These are phyloP conservation scores for Graphiopsis chlorocephala DNA, from an alignment of 2,329 filamentous ascomycete genomes.

Conservation along the genomic window DNA sequence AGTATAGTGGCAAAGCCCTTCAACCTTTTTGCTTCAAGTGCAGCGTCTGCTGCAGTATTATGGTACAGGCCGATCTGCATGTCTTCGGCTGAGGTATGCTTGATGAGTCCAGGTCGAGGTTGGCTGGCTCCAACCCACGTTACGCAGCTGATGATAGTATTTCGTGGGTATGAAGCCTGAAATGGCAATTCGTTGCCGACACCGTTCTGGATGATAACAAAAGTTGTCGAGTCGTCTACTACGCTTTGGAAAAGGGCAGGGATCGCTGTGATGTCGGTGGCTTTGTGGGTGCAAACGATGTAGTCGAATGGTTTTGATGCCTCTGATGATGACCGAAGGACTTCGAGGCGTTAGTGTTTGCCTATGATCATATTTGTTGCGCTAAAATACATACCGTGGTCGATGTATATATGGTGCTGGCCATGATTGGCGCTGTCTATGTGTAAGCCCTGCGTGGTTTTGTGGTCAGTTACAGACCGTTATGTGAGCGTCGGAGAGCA, in stretches of 20 bases:
- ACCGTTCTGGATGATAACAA: slow-evolving; percentile 63
- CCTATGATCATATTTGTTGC: not conserved
- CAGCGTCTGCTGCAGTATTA: slow-evolving; percentile 33
- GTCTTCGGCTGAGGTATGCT: slow-evolving; percentile 53
- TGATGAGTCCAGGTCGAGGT: slow-evolving; percentile 47
- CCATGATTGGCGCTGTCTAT: slow-evolving; percentile 44
- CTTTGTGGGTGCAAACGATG: slow-evolving; percentile 48
- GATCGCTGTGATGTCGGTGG: slow-evolving; percentile 36
- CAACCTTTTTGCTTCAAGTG: slow-evolving; percentile 39
- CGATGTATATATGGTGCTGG: slow-evolving; percentile 33
- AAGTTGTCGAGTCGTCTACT: slow-evolving; percentile 45
- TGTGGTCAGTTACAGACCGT: not conserved
- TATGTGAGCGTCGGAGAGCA: not conserved
- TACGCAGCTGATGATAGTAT: slow-evolving; percentile 56
- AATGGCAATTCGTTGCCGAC: slow-evolving; percentile 60
- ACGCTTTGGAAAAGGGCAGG: slow-evolving; percentile 41
- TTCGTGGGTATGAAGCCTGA: slow-evolving; percentile 45
- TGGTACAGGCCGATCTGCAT: slow-evolving; percentile 55
- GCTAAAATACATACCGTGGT: slow-evolving; percentile 17
- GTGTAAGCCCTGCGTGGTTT: slow-evolving; percentile 36
- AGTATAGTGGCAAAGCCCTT: slow-evolving; percentile 45
- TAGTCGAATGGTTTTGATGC: slow-evolving; percentile 42
- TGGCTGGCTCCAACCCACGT: slow-evolving; percentile 56
- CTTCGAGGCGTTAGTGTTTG: slow-evolving; percentile 35
- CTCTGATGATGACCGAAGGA: slow-evolving; percentile 39